These are phyloP conservation scores for Hymenoscyphus fructigenus DNA, from an alignment of 2,329 filamentous ascomycete genomes.

Conservation along the genomic window DNA sequence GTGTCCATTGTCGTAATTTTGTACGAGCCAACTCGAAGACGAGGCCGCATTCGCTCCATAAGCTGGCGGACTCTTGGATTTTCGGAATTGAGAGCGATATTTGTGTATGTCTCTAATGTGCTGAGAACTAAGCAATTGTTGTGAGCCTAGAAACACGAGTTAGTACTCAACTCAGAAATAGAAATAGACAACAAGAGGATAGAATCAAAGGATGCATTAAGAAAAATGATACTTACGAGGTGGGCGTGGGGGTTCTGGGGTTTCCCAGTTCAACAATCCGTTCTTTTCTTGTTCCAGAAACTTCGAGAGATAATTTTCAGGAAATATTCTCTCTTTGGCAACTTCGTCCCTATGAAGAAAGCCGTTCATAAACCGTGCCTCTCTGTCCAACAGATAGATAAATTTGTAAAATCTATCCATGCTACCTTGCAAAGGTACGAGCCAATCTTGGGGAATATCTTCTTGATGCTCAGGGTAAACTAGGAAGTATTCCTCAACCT, in stretches of 20 bases:
- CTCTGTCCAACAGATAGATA: neutral
- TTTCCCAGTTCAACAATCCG: neutral
- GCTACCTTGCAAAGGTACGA: neutral
- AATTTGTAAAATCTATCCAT: constrained; percentile 1
- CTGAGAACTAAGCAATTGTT: neutral
- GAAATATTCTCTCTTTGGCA: neutral
- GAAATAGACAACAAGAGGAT: neutral
- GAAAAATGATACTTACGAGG: neutral
- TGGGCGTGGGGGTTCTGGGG: neutral
- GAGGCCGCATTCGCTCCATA: too few species aligned
- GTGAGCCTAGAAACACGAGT: neutral
- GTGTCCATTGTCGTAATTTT: too few species aligned
- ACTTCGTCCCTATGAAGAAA: neutral
- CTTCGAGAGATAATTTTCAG: neutral
- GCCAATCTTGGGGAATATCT: too few species aligned
- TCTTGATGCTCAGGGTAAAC: too few species aligned
- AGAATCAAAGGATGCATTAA: neutral
- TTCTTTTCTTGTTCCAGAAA: neutral
- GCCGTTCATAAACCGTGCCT: neutral
- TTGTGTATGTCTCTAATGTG: neutral
- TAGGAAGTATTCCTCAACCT: too few species aligned
- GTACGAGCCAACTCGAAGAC: too few species aligned
- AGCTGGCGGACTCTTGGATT: neutral
- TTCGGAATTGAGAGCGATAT: neutral
- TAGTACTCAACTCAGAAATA: neutral